Percentiles rank a stretch among this genome's conserved stretches.
Conservation (phyloP, 208 protist genomes). For the Trypanosoma theileri region DNA sequence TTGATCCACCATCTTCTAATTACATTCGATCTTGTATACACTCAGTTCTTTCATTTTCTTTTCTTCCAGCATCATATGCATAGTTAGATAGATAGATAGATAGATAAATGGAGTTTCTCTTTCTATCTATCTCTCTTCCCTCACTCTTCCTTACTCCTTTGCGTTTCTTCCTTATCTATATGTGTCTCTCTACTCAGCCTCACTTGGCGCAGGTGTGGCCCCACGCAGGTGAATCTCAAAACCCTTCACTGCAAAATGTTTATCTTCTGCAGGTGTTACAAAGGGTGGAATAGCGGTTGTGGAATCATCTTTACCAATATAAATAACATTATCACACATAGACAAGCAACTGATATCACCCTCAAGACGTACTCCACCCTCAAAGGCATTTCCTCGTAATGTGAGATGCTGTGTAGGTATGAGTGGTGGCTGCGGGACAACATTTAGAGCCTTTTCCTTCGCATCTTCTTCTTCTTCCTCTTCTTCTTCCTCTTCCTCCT, state of each 20-base stretch:
- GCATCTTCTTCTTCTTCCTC: conserved; percentile 56
- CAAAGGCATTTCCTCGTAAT: conserved; percentile 51
- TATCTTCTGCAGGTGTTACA: conserved; percentile 20
- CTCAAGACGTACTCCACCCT: conserved; percentile 67
- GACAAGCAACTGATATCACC: conserved; percentile 59
- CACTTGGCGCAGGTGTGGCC: conserved; percentile 12
- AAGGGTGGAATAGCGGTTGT: neutral
- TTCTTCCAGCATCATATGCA: too few relatives aligned
- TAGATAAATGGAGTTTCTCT: too few relatives aligned
- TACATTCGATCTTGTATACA: too few relatives aligned
- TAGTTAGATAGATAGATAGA: too few relatives aligned
- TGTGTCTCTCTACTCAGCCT: conserved; percentile 8
- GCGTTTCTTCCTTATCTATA: neutral
- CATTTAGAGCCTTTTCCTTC: conserved; percentile 26
- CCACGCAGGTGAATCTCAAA: conserved; percentile 29
- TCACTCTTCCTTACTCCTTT: neutral
- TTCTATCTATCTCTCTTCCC: neutral
- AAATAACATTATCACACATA: conserved; percentile 78
- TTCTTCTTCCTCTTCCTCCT: conserved; percentile 32
- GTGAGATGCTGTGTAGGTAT: conserved; percentile 59
- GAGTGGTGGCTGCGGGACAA: neutral
- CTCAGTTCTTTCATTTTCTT: too few relatives aligned
- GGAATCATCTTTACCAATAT: conserved; percentile 29
- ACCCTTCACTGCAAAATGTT: conserved; percentile 28
- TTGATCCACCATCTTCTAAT: too few relatives aligned